Evolutionary conservation across 1,284 basidiomycete genomes (phyloP).

Genomic region (Garcileccinum viscosum): DNA sequence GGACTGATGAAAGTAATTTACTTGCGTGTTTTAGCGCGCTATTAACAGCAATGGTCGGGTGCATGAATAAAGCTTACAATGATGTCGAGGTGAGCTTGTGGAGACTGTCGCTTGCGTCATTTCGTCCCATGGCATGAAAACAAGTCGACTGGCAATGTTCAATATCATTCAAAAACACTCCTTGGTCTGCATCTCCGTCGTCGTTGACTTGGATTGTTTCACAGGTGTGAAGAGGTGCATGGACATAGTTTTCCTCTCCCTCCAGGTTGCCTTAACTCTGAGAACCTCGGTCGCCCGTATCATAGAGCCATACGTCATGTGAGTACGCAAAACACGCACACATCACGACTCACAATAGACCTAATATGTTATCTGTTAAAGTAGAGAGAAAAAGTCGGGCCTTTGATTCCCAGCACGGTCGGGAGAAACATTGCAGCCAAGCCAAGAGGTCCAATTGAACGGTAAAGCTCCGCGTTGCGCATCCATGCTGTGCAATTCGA

Average conservation of each 20-base stretch:
- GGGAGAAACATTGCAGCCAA: background rate
- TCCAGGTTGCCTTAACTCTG: background rate
- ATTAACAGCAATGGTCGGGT: background rate
- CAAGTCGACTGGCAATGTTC: background rate
- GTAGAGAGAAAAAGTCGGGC: background rate
- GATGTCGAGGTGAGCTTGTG: background rate
- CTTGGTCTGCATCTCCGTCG: background rate
- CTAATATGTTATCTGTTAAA: background rate
- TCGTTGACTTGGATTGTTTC: background rate
- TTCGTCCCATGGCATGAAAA: background rate
- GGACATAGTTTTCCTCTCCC: background rate
- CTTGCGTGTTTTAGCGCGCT: background rate
- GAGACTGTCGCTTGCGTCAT: background rate
- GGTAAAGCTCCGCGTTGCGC: background rate
- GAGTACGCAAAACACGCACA: background rate
- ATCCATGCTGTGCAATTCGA: background rate
- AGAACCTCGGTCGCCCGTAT: background rate
- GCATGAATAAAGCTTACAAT: background rate
- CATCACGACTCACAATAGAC: background rate
- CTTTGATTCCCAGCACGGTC: background rate
- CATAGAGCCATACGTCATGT: background rate
- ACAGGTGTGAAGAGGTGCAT: background rate
- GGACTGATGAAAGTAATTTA: constrained; percentile 19
- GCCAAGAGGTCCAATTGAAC: background rate
- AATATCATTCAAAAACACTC: background rate